Conservation (phyloP, 73 alveolate genomes). For the Urostyla sp. region DNA sequence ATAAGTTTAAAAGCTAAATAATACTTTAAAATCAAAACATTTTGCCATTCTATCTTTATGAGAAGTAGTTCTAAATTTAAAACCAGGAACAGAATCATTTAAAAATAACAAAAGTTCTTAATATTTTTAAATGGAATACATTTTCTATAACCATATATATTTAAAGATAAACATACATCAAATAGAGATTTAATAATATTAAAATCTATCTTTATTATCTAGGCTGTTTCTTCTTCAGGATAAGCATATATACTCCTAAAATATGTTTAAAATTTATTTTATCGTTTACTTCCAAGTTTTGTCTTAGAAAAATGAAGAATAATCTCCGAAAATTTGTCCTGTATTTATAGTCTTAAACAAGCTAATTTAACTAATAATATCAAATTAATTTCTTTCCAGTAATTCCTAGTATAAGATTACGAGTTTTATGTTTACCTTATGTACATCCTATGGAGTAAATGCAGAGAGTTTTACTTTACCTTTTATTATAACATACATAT, state of each 20-base stretch:
- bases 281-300: conserved; percentile 24
- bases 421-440: conserved; percentile 1
- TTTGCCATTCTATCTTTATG: conserved; percentile 35
- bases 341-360: conserved; percentile 49
- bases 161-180: too few species aligned
- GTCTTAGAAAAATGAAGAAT: conserved; percentile 19
- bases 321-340: conserved; percentile 49
- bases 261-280: not conserved
- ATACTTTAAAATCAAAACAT: conserved; percentile 30
- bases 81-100: conserved; percentile 58
- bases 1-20: not conserved
- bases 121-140: not conserved
- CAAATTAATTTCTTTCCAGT: conserved; percentile 42
- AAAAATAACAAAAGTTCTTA: conserved; percentile 45
- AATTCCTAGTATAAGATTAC: conserved; percentile 24
- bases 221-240: conserved; percentile 42
- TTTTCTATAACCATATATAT: conserved; percentile 26
- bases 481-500: conserved; percentile 37
- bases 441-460: conserved; percentile 36
- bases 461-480: conserved; percentile 57
- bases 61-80: conserved; percentile 35
- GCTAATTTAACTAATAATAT: conserved; percentile 24
- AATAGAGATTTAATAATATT: not conserved
- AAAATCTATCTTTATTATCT: conserved; percentile 6
- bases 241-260: conserved; percentile 42